Evolutionary conservation across 192 early-diverging fungal genomes (phyloP).

Genomic region (Umbelopsis ramanniana): DNA sequence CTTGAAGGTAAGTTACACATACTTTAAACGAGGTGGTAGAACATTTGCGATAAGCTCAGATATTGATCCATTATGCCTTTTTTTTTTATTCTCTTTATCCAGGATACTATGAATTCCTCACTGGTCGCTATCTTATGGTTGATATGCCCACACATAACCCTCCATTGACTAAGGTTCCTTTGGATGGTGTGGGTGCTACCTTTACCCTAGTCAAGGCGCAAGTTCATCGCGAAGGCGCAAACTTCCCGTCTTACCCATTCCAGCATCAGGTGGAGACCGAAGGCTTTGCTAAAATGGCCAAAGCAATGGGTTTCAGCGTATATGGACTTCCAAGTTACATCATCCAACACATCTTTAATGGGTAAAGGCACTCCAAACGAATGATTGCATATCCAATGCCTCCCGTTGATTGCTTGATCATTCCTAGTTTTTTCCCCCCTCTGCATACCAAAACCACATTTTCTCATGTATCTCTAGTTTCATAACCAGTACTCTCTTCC

Average conservation of each 20-base stretch:
- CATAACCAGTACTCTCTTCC: not conserved
- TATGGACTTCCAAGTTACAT: conserved; percentile 65
- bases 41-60: conserved; percentile 17
- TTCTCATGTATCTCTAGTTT: not conserved
- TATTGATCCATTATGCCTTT: not conserved
- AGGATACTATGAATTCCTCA: conserved; percentile 43
- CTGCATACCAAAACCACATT: not conserved
- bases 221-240: conserved; percentile 68
- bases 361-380: not conserved
- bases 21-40: not conserved
- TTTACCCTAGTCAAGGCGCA: conserved; percentile 67
- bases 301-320: conserved; percentile 60
- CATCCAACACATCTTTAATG: conserved; percentile 51
- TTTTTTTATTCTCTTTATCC: not conserved
- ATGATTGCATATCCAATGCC: not conserved
- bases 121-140: conserved; percentile 41
- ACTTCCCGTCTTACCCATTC: conserved; percentile 63
- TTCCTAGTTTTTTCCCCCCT: not conserved
- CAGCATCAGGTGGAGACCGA: conserved; percentile 72
- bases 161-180: conserved; percentile 42
- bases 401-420: no score
- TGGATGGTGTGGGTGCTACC: conserved; percentile 69
- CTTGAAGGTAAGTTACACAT: conserved; percentile 43
- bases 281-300: conserved; percentile 72
- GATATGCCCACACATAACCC: conserved; percentile 37